These are phyloP conservation scores for Rhexocercosporidium sp. DNA, from an alignment of 2,329 filamentous ascomycete species.

Conservation along the genomic window DNA sequence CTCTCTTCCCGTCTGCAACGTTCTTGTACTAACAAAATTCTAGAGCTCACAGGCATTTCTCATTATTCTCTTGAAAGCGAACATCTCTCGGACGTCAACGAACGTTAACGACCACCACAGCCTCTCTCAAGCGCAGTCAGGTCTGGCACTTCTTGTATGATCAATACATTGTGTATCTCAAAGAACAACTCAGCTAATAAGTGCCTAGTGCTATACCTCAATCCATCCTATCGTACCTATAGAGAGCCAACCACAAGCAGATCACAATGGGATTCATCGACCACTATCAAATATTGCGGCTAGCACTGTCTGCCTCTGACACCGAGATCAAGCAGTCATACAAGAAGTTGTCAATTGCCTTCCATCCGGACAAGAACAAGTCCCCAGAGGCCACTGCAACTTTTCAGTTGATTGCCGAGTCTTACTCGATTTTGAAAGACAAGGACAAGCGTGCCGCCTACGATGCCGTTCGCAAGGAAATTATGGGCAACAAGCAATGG, in stretches of 20 bases:
- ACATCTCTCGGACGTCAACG: background rate
- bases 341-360: background rate
- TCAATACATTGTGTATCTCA: background rate
- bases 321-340: background rate
- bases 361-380: slow-evolving; percentile 2
- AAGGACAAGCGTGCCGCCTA: background rate
- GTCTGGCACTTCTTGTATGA: background rate
- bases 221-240: background rate
- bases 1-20: too few relatives aligned
- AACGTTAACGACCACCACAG: too few relatives aligned
- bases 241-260: background rate
- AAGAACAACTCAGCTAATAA: background rate
- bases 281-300: background rate
- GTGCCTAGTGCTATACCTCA: background rate
- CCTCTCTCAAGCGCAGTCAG: background rate
- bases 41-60: background rate
- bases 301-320: background rate
- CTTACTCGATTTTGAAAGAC: background rate
- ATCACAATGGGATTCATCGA: background rate
- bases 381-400: background rate
- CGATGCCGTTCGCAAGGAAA: background rate
- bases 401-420: background rate
- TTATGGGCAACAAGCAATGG: background rate
- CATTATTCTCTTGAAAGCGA: background rate
- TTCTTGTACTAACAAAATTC: background rate